These are phyloP conservation scores for Cyanidiococcus yangmingshanensis DNA, from an alignment of 23 red algal genomes.

Conservation along the genomic window DNA sequence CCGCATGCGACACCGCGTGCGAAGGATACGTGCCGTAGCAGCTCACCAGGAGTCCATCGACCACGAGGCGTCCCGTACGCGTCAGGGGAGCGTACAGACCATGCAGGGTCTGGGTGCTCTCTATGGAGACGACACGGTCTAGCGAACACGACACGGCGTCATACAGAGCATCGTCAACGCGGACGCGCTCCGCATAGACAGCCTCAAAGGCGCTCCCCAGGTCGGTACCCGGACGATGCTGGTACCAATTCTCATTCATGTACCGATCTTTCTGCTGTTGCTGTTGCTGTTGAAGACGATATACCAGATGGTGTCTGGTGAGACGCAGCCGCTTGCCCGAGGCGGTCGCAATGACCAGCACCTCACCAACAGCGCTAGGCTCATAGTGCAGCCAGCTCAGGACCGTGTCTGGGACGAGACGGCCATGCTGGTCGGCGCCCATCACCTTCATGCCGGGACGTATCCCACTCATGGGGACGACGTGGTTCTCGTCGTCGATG, in stretches of 20 bases:
- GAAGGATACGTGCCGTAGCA: conserved; percentile 19
- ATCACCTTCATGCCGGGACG: neutral
- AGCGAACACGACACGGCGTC: neutral
- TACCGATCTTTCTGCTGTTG: too few relatives aligned
- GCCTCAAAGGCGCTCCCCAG: neutral
- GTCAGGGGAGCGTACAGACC: conserved; percentile 26
- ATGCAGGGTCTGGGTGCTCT: neutral
- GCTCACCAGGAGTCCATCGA: conserved; percentile 16
- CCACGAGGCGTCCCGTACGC: conserved; percentile 18
- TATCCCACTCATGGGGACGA: neutral
- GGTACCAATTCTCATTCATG: neutral
- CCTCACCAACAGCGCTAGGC: neutral
- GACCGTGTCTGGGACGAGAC: neutral
- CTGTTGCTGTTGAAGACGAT: too few relatives aligned
- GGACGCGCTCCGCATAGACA: neutral
- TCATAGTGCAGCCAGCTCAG: neutral
- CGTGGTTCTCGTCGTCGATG: neutral
- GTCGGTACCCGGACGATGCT: neutral
- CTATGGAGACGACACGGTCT: neutral
- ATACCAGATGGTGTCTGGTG: neutral
- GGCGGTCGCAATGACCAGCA: neutral
- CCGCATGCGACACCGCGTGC: conserved; percentile 16
- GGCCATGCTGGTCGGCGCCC: neutral
- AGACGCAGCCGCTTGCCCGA: neutral
- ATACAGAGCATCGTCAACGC: neutral